Evolutionary conservation across 1,284 basidiomycete genomes (phyloP).

Genomic region (Abortiporus biennis): DNA sequence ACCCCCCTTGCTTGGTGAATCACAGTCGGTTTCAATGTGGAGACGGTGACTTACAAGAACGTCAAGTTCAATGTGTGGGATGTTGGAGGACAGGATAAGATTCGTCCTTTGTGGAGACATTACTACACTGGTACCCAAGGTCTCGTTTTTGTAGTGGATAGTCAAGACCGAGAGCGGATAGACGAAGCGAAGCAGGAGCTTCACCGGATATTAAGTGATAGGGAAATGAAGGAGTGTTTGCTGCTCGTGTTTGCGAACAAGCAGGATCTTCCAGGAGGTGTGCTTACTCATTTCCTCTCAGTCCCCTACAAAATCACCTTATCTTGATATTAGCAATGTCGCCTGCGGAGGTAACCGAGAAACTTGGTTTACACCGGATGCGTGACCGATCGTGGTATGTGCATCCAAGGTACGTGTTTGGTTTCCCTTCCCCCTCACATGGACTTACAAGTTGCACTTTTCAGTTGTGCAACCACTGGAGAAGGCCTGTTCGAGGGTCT

Average conservation of each 20-base stretch:
- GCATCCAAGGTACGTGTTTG: conserved; percentile 77
- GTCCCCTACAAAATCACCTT: not conserved
- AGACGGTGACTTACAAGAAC: conserved; percentile 99
- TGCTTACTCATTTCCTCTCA: conserved; percentile 19
- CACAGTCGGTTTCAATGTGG: conserved; percentile 95
- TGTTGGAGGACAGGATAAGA: conserved; percentile 99
- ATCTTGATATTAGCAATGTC: conserved; percentile 77
- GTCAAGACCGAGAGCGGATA: conserved; percentile 89
- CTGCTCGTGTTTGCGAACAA: conserved; percentile 99
- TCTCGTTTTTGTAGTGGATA: conserved; percentile 94
- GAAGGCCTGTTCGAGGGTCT: conserved; percentile 94
- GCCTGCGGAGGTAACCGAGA: conserved; percentile 97
- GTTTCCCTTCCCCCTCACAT: not conserved
- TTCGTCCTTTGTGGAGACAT: conserved; percentile 96
- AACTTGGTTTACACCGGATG: conserved; percentile 93
- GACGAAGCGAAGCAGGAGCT: conserved; percentile 97
- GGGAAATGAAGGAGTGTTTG: conserved; percentile 98
- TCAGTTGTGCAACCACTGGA: conserved; percentile 90
- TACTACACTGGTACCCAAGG: conserved; percentile 99
- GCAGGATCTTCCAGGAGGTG: conserved; percentile 96
- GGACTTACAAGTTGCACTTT: conserved; percentile 2
- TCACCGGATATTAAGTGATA: conserved; percentile 93
- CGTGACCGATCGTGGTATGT: conserved; percentile 98
- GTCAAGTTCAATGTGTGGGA: conserved; percentile 99
- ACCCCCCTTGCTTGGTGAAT: conserved; percentile 2